phyloP scores from a whole-genome alignment of 768 basidiomycete genomes.

The Amanita exitialis region DNA sequence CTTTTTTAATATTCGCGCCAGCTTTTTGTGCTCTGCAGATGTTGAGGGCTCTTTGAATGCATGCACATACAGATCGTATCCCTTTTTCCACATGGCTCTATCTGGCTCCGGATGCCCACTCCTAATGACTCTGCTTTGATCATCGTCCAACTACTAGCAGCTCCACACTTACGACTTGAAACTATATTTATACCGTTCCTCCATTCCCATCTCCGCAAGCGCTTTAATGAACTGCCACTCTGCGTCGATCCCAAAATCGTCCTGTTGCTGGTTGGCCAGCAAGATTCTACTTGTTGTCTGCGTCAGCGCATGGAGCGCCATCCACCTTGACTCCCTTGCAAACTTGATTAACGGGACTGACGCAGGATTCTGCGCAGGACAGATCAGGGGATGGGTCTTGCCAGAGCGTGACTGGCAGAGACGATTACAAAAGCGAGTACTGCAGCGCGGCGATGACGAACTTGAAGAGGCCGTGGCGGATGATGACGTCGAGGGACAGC shows the following conservation, averaged over 20 bases:
- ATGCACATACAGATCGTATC: constrained; percentile 43
- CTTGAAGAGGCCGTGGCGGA: constrained; percentile 29
- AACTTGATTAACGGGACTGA: constrained; percentile 49
- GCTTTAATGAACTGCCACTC: constrained; percentile 49
- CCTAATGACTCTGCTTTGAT: neutral
- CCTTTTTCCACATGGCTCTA: constrained; percentile 56
- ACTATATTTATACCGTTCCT: constrained; percentile 49
- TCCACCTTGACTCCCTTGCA: constrained; percentile 54
- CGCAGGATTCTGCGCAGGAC: constrained; percentile 66
- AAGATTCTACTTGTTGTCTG: constrained; percentile 59
- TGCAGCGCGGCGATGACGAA: constrained; percentile 40
- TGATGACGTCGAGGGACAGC: constrained; percentile 1
- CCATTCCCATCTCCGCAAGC: constrained; percentile 70
- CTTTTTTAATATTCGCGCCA: constrained; percentile 45
- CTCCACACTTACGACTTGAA: constrained; percentile 30
- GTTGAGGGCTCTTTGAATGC: constrained; percentile 54
- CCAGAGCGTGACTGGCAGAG: constrained; percentile 62
- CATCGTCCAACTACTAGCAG: neutral
- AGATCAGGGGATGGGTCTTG: constrained; percentile 61
- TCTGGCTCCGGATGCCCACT: constrained; percentile 41
- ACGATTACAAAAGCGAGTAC: constrained; percentile 70
- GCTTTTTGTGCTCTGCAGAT: constrained; percentile 42
- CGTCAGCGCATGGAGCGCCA: constrained; percentile 65
- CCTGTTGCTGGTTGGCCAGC: constrained; percentile 38
- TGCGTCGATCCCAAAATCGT: constrained; percentile 27